These are phyloP conservation scores for Boletus subcaerulescens DNA, from an alignment of 768 basidiomycete genomes.

Conservation along the genomic window DNA sequence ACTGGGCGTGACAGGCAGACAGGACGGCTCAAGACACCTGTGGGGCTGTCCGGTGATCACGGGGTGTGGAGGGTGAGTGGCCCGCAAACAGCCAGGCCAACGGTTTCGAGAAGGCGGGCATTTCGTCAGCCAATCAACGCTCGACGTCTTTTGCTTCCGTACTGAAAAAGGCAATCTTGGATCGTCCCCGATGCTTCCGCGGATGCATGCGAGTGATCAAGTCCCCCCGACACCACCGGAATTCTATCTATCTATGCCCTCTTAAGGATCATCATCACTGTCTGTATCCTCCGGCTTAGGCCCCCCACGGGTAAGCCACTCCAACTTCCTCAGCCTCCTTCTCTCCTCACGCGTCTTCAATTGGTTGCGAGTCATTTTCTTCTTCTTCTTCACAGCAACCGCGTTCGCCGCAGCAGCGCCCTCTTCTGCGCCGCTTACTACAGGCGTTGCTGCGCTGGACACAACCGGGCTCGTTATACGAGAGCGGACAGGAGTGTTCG, in stretches of 20 bases:
- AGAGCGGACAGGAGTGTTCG: conserved; percentile 70
- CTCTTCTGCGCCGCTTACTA: conserved; percentile 75
- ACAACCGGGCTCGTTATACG: conserved; percentile 66
- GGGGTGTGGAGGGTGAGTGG: conserved; percentile 16
- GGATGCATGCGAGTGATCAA: conserved; percentile 14
- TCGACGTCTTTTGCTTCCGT: neutral
- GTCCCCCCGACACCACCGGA: conserved; percentile 23
- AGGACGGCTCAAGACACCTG: neutral
- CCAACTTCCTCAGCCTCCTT: conserved; percentile 70
- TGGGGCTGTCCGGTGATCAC: conserved; percentile 14
- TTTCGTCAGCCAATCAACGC: neutral
- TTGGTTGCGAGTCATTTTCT: conserved; percentile 89
- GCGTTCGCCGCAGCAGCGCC: conserved; percentile 35
- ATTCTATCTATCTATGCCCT: conserved; percentile 3
- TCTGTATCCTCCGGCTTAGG: conserved; percentile 82
- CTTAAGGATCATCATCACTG: conserved; percentile 43
- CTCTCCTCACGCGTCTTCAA: conserved; percentile 87
- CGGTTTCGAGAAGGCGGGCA: conserved; percentile 10
- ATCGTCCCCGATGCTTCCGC: conserved; percentile 31
- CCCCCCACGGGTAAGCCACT: conserved; percentile 83
- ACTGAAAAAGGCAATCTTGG: conserved; percentile 28
- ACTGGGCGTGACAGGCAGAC: conserved; percentile 1
- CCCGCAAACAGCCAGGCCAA: conserved; percentile 11
- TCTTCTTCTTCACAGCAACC: conserved; percentile 67
- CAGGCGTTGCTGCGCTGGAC: conserved; percentile 72